phyloP scores from a whole-genome alignment of 352 stramenopile genomes.

The Phytopythium delawarense region DNA sequence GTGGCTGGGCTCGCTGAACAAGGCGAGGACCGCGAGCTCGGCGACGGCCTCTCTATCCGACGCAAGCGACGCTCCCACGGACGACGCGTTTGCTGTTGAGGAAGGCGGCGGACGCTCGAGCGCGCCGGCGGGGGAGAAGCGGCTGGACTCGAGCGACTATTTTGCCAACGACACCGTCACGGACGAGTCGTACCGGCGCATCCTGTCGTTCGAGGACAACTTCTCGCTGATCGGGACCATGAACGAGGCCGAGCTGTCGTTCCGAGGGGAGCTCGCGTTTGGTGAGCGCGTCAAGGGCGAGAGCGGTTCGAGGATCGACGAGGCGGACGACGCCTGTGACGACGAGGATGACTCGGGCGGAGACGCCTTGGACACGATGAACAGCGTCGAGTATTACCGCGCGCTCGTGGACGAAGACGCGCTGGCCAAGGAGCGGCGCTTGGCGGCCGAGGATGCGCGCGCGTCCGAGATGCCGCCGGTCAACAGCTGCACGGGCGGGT shows the following conservation, averaged over 20 bases:
- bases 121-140: slow-evolving; percentile 10
- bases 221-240: slow-evolving; percentile 15
- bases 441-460: slow-evolving; percentile 20
- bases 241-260: slow-evolving; percentile 23
- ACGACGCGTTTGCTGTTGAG: slow-evolving; percentile 17
- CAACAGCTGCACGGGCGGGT: slow-evolving; percentile 39
- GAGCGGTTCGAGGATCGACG: background rate
- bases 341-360: slow-evolving; percentile 25
- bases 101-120: background rate
- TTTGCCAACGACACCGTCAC: slow-evolving; percentile 65
- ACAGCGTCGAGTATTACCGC: slow-evolving; percentile 48
- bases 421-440: slow-evolving; percentile 20
- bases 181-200: slow-evolving; percentile 67
- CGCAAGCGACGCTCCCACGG: slow-evolving; percentile 17
- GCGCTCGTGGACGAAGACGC: slow-evolving; percentile 39
- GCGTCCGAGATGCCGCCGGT: slow-evolving; percentile 22
- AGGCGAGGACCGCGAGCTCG: slow-evolving; percentile 13
- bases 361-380: slow-evolving; percentile 13
- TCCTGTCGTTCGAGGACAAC: slow-evolving; percentile 33
- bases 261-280: slow-evolving; percentile 62
- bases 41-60: slow-evolving; percentile 15
- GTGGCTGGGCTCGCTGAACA: slow-evolving; percentile 44
- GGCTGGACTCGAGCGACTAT: slow-evolving; percentile 57
- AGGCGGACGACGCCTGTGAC: slow-evolving; percentile 21
- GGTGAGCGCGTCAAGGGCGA: background rate